Base-by-base conservation (phyloP, 2,329 filamentous ascomycete genomes). In the Pseudogymnoascus sp. region DNA sequence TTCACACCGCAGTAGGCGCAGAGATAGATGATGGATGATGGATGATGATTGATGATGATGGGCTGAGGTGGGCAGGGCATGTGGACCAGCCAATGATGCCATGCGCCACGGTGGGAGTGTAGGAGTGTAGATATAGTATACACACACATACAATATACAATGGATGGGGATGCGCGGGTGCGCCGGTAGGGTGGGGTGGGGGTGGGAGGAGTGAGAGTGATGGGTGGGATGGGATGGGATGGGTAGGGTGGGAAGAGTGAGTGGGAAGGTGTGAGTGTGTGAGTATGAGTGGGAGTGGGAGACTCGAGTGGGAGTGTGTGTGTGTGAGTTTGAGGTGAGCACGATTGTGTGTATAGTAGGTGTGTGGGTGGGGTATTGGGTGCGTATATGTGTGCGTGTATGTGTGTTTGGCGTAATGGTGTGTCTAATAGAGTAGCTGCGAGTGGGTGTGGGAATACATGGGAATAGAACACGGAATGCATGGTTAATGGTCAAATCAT, bases 11-110 rank as follows among this genome's bases (percentile, higher is more conserved):
- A 50, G 53, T 23, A 38, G 53, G 53, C 53, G 53, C 53, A 60
- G 19, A 60, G 35, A 21, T n/a, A n/a, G n/a, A n/a, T n/a, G n/a
- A n/a, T n/a, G n/a, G n/a, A n/a, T n/a, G n/a, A n/a, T n/a, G n/a
- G n/a, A n/a, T n/a, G n/a, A n/a, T n/a, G n/a, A n/a, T n/a, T n/a
- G n/a, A n/a, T n/a, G n/a, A n/a, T 38, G 17, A 38, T 60, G 53
- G 53, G 53, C 53, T 60, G 53, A 60, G 53, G 53, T 33, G 28
- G n/a, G n/a, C n/a, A n/a, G n/a, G n/a, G 53, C 53, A 60, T 60
- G 53, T 60, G 53, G 53, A 35, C 53, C 53, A 60, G 53, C 53
- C 53, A 60, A 60, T 60, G 53, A 60, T 60, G 53, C 53, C 53
- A 60, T 60, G 53, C 53, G 53, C 53, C 53, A 33, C 31, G 17